A percentile compares a stretch with the other conserved stretches of the same genome.
Evolutionary conservation across 441 rosid genomes (phyloP).

Genomic region (Gossypium trilobum): DNA sequence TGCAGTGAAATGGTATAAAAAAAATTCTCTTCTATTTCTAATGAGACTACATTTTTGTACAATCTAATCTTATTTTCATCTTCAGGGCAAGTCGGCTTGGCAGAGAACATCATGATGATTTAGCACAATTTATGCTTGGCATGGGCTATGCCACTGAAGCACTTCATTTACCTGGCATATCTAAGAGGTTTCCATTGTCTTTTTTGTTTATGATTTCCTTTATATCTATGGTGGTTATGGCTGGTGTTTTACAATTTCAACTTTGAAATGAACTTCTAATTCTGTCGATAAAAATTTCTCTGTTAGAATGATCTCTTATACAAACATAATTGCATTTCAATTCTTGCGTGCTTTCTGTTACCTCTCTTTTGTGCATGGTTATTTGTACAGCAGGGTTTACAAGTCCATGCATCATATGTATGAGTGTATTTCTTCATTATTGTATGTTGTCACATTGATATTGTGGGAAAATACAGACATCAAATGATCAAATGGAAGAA

Average conservation of each 20-base stretch:
- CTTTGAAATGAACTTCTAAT: background rate
- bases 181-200: constrained; percentile 58
- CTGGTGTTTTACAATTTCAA: background rate
- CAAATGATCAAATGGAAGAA: background rate
- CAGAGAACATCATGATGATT: constrained; percentile 97
- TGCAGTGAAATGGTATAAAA: constrained; percentile 85
- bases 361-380: background rate
- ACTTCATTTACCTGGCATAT: constrained; percentile 97
- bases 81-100: constrained; percentile 98
- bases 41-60: constrained; percentile 13
- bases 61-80: constrained; percentile 15
- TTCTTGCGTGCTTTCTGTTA: background rate
- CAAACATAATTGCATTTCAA: background rate
- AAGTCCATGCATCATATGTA: background rate
- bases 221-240: background rate
- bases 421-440: background rate
- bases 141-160: constrained; percentile 99
- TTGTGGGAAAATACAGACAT: background rate
- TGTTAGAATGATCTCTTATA: background rate
- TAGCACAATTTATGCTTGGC: constrained; percentile 92
- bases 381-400: background rate
- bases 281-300: background rate
- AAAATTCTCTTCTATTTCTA: constrained; percentile 12
- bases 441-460: background rate
- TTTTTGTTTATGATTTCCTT: background rate